phyloP scores from a whole-genome alignment of 1,284 basidiomycete genomes.

The Irpex rosettiformis region DNA sequence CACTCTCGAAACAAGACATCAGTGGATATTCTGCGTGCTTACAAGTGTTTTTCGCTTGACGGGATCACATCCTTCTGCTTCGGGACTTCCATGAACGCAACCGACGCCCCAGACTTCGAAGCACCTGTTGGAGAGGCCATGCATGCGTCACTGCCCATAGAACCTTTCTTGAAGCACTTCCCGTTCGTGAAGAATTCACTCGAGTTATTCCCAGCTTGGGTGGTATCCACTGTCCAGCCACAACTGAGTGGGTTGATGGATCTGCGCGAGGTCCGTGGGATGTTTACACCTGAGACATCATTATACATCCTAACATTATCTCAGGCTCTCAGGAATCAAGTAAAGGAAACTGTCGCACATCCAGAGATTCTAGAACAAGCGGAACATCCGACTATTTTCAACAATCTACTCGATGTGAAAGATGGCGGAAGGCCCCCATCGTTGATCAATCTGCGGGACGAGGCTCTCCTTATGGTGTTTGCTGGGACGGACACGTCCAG shows the following conservation, averaged over 20 bases:
- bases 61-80: slow-evolving; percentile 30
- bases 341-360: slow-evolving; percentile 30
- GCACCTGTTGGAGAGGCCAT: slow-evolving; percentile 25
- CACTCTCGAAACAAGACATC: slow-evolving; percentile 4
- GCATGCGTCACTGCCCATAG: slow-evolving; percentile 16
- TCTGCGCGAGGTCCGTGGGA: neutral
- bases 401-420: slow-evolving; percentile 18
- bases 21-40: slow-evolving; percentile 18
- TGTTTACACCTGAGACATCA: neutral
- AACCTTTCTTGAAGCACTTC: slow-evolving; percentile 27
- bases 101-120: slow-evolving; percentile 23
- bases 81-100: slow-evolving; percentile 19
- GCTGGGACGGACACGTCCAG: slow-evolving; percentile 32
- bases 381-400: slow-evolving; percentile 28
- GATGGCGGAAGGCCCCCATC: slow-evolving; percentile 6
- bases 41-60: slow-evolving; percentile 23
- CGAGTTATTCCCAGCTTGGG: slow-evolving; percentile 5
- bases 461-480: slow-evolving; percentile 25
- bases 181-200: slow-evolving; percentile 18
- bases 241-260: neutral
- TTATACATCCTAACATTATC: neutral
- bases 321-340: slow-evolving; percentile 21
- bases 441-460: slow-evolving; percentile 18
- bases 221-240: slow-evolving; percentile 5
- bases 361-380: slow-evolving; percentile 18